Base-by-base conservation (phyloP, 805 yeast species). In the Myxozyma nipponensis region DNA sequence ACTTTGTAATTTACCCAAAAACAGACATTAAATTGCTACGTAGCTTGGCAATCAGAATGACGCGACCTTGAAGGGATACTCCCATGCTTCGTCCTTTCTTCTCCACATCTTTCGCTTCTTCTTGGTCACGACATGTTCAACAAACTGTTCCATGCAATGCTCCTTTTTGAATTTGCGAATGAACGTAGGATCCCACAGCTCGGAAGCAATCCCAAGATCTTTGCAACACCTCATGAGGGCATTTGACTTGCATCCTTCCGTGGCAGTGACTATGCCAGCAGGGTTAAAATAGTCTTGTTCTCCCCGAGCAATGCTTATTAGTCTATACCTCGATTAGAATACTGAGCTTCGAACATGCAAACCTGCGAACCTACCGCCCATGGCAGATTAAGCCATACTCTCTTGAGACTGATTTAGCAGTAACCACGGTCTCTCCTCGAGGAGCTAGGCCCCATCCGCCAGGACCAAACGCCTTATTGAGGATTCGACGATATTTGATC, bases 401-500 rank as follows among this genome's bases (percentile, higher is more conserved):
- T 57, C 98, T 76, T 9, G 96, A 87, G 28, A 93, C 82, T 44
- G 81, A 75, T 55, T 77, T 81, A 26, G 81, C 77, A 1, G 95
- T 84, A 28, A 93, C 80, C 46, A 79, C 72, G 0, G 95, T 84
- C 57, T 86, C 91, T 0, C 95, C 82, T 49, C 98, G 73, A 9
- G 98, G 98, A 0, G 95, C 96, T 49, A 93, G 72, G 0, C 98
- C 98, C 98, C 98, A 93, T 1, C 95, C 97, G 24, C 98, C 98
- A 4, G 98, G 96, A 2, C 98, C 98, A 72, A 93, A 91, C 0
- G 98, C 95, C 35, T 76, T 75, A 69, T 91, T 91, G 58, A 93
- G 69, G 21, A 90, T 83, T 40, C 98, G 77, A 58, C 98, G 78
- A 66, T 93, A 93, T 66, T 91, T 91, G 69, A 93, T 93, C 66